Evolutionary conservation across 2,329 filamentous ascomycete genomes (phyloP).

Genomic region (Alternaria triticina): DNA sequence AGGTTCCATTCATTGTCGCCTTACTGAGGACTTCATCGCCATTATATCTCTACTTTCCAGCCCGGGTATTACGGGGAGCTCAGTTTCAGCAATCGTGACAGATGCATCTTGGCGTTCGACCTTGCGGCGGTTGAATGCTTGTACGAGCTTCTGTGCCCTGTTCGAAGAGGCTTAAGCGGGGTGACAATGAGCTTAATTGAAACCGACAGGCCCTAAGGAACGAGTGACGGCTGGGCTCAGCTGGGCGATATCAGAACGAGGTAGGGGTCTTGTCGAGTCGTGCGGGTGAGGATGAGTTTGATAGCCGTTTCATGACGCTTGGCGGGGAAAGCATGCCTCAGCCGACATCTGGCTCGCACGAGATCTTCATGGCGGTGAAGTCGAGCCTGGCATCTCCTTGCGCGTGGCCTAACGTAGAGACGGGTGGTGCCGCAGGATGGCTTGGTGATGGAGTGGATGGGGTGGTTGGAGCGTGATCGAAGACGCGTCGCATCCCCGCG

Average conservation of each 20-base stretch:
- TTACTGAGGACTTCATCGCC: conserved; percentile 1
- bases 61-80: conserved; percentile 8
- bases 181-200: conserved; percentile 21
- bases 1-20: conserved; percentile 36
- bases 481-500: background rate
- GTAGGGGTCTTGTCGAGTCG: conserved; percentile 12
- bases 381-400: background rate
- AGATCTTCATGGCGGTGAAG: background rate
- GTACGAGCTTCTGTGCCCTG: conserved; percentile 12
- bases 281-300: conserved; percentile 20
- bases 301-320: conserved; percentile 26
- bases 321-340: conserved; percentile 23
- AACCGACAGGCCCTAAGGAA: conserved; percentile 6
- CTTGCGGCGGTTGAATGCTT: conserved; percentile 17
- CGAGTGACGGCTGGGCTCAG: conserved; percentile 11
- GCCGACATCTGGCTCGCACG: background rate
- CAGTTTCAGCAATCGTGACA: conserved; percentile 29
- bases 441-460: background rate
- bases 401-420: background rate
- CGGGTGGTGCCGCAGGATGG: background rate
- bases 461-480: background rate
- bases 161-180: conserved; percentile 10
- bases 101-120: conserved; percentile 31
- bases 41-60: conserved; percentile 13
- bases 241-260: conserved; percentile 12